Conservation (phyloP, 768 basidiomycete species). For the Russula sp. region DNA sequence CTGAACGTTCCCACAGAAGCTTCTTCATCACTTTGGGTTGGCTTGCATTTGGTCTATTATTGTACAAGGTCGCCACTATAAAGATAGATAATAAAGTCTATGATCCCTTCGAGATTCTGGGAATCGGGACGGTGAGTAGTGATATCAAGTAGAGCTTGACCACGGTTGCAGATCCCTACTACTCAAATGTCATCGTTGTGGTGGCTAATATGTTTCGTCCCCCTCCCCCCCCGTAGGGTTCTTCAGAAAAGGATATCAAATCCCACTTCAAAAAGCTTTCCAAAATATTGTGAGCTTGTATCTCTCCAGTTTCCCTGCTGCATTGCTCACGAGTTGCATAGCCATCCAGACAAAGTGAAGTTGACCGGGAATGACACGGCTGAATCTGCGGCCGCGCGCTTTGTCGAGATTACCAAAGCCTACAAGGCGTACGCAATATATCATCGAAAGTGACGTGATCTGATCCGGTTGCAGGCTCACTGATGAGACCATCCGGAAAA, state of each 20-base stretch:
- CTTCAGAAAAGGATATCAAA: slow-evolving; percentile 88
- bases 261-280: slow-evolving; percentile 92
- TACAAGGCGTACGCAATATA: slow-evolving; percentile 76
- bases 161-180: background rate
- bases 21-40: slow-evolving; percentile 65
- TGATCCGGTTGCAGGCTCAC: slow-evolving; percentile 53
- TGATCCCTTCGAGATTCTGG: slow-evolving; percentile 92
- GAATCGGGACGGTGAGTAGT: slow-evolving; percentile 57
- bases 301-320: background rate
- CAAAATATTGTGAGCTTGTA: slow-evolving; percentile 60
- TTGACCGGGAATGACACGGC: slow-evolving; percentile 75
- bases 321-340: slow-evolving; percentile 29
- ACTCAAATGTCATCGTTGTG: background rate
- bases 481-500: slow-evolving; percentile 86
- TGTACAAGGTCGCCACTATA: slow-evolving; percentile 55
- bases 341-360: slow-evolving; percentile 96
- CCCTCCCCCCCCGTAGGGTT: slow-evolving; percentile 37
- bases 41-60: slow-evolving; percentile 60
- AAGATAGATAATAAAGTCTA: slow-evolving; percentile 68
- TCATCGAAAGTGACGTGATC: background rate
- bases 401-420: slow-evolving; percentile 93
- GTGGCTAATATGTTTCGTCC: background rate
- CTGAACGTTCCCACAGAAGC: slow-evolving; percentile 37
- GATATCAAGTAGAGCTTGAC: background rate
- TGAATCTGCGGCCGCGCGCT: slow-evolving; percentile 79